A percentile compares a stretch with the other conserved stretches of the same genome.
Evolutionary conservation across 164 flowering plant species (phyloP).

Genomic region (Tetrastigma voinierianum): DNA sequence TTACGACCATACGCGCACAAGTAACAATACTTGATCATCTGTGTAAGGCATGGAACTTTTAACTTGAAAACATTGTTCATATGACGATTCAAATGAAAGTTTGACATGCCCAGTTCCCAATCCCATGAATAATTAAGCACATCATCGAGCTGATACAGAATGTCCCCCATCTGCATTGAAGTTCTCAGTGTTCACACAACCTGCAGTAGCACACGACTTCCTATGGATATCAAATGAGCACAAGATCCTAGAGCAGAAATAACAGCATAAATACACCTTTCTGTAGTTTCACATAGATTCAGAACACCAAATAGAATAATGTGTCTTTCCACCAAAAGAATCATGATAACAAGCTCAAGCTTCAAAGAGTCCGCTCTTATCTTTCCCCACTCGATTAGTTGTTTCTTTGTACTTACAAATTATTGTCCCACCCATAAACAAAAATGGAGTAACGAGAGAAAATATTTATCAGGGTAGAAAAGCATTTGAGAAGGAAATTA

Average conservation of each 20-base stretch:
- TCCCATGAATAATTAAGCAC: conserved; percentile 75
- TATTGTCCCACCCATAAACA: too few species aligned
- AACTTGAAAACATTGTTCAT: conserved; percentile 90
- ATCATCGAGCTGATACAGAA: conserved; percentile 92
- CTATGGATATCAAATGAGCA: conserved; percentile 52
- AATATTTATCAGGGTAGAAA: too few species aligned
- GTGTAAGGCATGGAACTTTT: conserved; percentile 79
- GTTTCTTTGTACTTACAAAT: too few species aligned
- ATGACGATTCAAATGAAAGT: conserved; percentile 79
- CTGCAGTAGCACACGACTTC: conserved; percentile 71
- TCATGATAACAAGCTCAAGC: too few species aligned
- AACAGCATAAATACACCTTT: neutral
- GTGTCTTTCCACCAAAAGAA: too few species aligned
- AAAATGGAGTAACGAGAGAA: too few species aligned
- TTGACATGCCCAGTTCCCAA: conserved; percentile 72
- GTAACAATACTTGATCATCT: conserved; percentile 81
- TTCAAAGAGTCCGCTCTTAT: too few species aligned
- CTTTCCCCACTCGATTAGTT: too few species aligned
- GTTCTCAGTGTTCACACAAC: conserved; percentile 90
- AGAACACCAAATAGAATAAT: neutral
- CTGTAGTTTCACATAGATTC: too few species aligned
- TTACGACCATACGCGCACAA: conserved; percentile 97
- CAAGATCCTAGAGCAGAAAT: conserved; percentile 62
- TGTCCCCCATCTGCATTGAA: conserved; percentile 81
- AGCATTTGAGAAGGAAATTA: too few species aligned